Conservation (phyloP, 257 asterid genomes). For the Oldenlandia corymbosa region DNA sequence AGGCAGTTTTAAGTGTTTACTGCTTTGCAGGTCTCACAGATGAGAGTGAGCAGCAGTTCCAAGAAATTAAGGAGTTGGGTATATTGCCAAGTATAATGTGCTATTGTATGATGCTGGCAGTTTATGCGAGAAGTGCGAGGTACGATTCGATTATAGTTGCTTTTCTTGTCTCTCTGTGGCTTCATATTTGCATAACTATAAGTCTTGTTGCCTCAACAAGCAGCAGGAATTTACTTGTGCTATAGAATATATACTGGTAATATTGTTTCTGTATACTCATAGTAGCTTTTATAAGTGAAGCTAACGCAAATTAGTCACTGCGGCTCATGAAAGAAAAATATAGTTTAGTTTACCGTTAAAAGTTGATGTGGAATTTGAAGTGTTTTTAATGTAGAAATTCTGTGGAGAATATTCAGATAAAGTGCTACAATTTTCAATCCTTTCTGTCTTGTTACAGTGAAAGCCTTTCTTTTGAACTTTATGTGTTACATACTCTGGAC, state of each 20-base stretch:
- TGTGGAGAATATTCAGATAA: not conserved
- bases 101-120: slow-evolving; percentile 92
- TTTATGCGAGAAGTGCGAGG: slow-evolving; percentile 73
- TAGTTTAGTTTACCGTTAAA: no score
- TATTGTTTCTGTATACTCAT: not conserved
- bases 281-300: not conserved
- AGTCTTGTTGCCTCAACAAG: slow-evolving; percentile 1
- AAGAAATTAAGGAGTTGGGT: slow-evolving; percentile 75
- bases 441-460: no score
- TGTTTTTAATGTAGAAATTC: not conserved
- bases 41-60: slow-evolving; percentile 86
- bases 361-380: no score
- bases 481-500: not conserved
- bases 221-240: not conserved
- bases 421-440: no score
- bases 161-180: not conserved
- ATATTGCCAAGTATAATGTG: slow-evolving; percentile 89
- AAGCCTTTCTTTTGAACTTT: no score
- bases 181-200: not conserved
- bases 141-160: slow-evolving; percentile 31
- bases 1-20: slow-evolving; percentile 89
- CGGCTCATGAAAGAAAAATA: no score
- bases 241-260: not conserved
- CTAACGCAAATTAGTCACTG: not conserved
- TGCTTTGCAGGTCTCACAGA: slow-evolving; percentile 89